phyloP scores from a whole-genome alignment of 2,329 filamentous ascomycete genomes.

The Atkinsonella texensis region DNA sequence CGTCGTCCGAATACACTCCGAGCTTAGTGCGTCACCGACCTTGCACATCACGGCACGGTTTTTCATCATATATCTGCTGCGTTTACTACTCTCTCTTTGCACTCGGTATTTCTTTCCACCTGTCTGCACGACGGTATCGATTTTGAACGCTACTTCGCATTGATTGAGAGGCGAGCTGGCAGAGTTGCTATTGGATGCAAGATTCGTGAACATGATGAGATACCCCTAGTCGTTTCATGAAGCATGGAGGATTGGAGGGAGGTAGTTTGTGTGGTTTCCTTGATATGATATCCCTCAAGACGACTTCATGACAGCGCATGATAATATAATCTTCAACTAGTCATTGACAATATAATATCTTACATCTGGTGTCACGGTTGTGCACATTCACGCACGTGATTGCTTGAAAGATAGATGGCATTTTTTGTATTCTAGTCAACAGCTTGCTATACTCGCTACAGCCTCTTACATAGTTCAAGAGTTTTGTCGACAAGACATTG shows the following conservation, averaged over 20 bases:
- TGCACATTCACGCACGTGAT: not conserved
- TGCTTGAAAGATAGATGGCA: not conserved
- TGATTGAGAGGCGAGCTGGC: not conserved
- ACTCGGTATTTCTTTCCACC: not conserved
- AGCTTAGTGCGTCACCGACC: not conserved
- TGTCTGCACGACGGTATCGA: not conserved
- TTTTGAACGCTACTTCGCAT: too few relatives aligned
- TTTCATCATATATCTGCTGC: not conserved
- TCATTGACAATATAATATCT: too few relatives aligned
- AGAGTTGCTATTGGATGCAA: not conserved
- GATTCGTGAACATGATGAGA: slow-evolving; percentile 2
- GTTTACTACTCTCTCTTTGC: not conserved
- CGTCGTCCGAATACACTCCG: slow-evolving; percentile 1
- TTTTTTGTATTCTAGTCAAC: not conserved
- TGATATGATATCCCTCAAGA: too few relatives aligned
- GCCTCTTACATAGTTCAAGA: not conserved
- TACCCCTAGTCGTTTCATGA: slow-evolving; percentile 11
- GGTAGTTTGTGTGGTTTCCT: not conserved
- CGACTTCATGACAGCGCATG: too few relatives aligned
- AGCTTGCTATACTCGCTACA: not conserved
- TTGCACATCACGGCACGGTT: not conserved
- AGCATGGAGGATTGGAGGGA: not conserved
- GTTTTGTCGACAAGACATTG: not conserved
- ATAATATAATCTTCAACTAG: too few relatives aligned
- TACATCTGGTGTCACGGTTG: too few relatives aligned